Percentiles rank a stretch among this genome's conserved stretches.
Evolutionary conservation across 306 rosid species (phyloP).

Genomic region (Casuarina glauca): DNA sequence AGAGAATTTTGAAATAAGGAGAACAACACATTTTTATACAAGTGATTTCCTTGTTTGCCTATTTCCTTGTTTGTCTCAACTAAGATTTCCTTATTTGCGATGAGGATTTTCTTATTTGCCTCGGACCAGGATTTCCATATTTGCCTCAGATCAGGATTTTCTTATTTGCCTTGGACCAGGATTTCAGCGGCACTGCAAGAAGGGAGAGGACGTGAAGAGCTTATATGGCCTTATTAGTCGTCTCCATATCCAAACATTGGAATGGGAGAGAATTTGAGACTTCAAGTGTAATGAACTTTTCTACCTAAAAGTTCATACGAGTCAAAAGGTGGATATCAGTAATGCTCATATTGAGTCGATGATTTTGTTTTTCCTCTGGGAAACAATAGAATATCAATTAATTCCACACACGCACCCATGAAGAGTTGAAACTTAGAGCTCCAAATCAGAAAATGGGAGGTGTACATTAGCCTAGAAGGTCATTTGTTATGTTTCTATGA

Average conservation of each 20-base stretch:
- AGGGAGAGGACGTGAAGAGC: too few relatives aligned
- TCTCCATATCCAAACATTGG: not conserved
- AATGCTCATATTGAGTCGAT: not conserved
- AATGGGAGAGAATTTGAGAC: not conserved
- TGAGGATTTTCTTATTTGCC: too few relatives aligned
- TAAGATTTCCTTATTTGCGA: too few relatives aligned
- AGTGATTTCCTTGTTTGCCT: too few relatives aligned
- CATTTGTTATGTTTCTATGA: not conserved
- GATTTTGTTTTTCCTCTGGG: not conserved
- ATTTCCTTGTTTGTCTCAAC: too few relatives aligned
- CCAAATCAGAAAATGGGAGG: not conserved
- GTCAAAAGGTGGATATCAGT: not conserved
- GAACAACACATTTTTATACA: too few relatives aligned
- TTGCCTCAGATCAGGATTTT: too few relatives aligned
- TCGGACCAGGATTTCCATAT: too few relatives aligned
- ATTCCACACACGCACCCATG: not conserved
- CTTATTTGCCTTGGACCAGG: too few relatives aligned
- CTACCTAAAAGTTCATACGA: not conserved
- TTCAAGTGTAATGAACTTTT: not conserved
- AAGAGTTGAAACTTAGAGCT: not conserved
- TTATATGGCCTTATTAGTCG: too few relatives aligned
- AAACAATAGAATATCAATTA: not conserved
- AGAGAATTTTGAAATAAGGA: too few relatives aligned
- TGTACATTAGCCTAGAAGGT: not conserved
- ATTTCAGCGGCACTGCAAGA: too few relatives aligned